Percentiles rank a stretch among this genome's conserved stretches.
phyloP scores from a whole-genome alignment of 2,329 filamentous ascomycete species.

The Corinectria fuckeliana region DNA sequence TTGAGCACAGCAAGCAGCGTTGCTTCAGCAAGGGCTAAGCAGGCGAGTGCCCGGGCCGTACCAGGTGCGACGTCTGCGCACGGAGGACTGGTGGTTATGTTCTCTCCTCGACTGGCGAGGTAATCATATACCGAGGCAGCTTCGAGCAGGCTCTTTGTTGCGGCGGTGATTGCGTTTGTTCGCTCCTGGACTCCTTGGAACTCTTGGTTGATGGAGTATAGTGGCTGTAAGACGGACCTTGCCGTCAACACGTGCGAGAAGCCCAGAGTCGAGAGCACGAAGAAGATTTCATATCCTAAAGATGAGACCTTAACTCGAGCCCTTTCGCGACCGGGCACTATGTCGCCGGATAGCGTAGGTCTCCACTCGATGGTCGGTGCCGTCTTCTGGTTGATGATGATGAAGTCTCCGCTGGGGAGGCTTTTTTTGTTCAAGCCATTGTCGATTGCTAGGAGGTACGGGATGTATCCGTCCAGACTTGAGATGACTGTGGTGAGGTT shows the following conservation, averaged over 20 bases:
- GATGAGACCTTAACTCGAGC: slow-evolving; percentile 73
- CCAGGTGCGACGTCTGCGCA: slow-evolving; percentile 61
- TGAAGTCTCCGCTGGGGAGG: slow-evolving; percentile 58
- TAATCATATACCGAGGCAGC: slow-evolving; percentile 81
- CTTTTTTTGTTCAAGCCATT: slow-evolving; percentile 66
- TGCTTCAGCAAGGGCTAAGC: slow-evolving; percentile 82
- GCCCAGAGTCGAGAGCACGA: slow-evolving; percentile 77
- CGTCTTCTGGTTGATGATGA: slow-evolving; percentile 70
- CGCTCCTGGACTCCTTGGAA: slow-evolving; percentile 71
- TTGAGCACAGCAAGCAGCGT: slow-evolving; percentile 90
- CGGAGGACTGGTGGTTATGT: slow-evolving; percentile 48
- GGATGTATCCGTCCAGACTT: slow-evolving; percentile 78
- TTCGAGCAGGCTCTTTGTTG: slow-evolving; percentile 79
- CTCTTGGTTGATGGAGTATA: slow-evolving; percentile 71
- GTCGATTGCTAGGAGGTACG: slow-evolving; percentile 81
- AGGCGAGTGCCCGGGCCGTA: slow-evolving; percentile 62
- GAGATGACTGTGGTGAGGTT: slow-evolving; percentile 75
- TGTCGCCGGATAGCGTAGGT: slow-evolving; percentile 72
- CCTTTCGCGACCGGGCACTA: slow-evolving; percentile 68
- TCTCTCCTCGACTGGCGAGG: slow-evolving; percentile 64
- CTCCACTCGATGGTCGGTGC: slow-evolving; percentile 81
- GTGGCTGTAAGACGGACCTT: slow-evolving; percentile 71
- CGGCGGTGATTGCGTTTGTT: slow-evolving; percentile 71
- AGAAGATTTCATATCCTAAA: slow-evolving; percentile 83
- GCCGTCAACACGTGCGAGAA: slow-evolving; percentile 77